Evolutionary conservation across 1,139 yeast species (phyloP), one percentile per base, ranked within the genome.

Genomic region (Pichia sp.): DNA sequence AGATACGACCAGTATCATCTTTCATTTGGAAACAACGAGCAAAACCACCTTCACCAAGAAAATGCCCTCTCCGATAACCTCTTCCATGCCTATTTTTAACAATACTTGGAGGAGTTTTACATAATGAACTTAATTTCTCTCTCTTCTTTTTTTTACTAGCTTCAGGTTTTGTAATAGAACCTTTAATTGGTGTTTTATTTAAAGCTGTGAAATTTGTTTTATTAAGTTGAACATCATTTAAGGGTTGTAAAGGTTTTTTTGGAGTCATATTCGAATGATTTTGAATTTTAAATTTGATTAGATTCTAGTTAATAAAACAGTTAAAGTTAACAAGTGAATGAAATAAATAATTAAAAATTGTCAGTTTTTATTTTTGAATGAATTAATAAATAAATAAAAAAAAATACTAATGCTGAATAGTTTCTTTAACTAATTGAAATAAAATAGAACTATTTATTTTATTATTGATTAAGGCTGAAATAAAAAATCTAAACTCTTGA

Each of bases 1-100:
- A 92, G 4, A 87, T 76, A 60, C 81, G 79, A 33, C 97, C 97
- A 3, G 56, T 49, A 51, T 90, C 83, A 63, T 87, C 96, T 62
- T 85, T 87, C 74, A 94, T 94, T 65, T 92, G 97, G 68, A 94
- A 94, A 64, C 98, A 94, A 62, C 98, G 80, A 22, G 98, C 99
- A 71, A 94, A 94, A 0, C 99, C 99, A 48, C 99, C 99, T 69
- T 89, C 98, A 30, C 99, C 99, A 34, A 94, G 71, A 56, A 90
- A 89, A 49, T 74, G 75, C 3, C 97, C 97, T 62, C 98, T 79
- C 57, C 87, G 87, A 65, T 87, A 92, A 58, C 89, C 95, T 60
- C 87, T 76, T 45, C 97, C 96, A 52, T 78, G 74, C 68, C 92
- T 77, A 37, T 95, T 87, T 57, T 92, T 77, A 56, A 92, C 94